Evolutionary conservation across 441 rosid genomes (phyloP).

Genomic region (Flueggea neowawraea): DNA sequence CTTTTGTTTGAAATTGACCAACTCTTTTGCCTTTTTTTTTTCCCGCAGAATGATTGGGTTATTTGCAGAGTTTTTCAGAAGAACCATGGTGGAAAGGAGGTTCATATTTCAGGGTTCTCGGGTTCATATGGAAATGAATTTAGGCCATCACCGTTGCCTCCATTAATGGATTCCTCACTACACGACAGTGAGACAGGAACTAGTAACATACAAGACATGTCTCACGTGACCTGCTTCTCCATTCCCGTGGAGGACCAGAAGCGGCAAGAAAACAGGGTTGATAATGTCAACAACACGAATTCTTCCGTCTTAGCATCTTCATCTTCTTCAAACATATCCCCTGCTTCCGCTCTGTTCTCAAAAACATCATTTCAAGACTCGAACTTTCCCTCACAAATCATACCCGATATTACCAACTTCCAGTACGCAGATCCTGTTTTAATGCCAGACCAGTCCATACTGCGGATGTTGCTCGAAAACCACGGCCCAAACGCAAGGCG

Average conservation of each 20-base stretch:
- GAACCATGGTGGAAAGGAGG: constrained; percentile 60
- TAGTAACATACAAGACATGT: constrained; percentile 6
- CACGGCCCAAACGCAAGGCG: constrained; percentile 30
- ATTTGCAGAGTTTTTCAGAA: constrained; percentile 77
- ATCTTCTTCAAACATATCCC: constrained; percentile 23
- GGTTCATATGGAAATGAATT: constrained; percentile 13
- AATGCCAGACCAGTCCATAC: constrained; percentile 38
- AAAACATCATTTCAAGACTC: constrained; percentile 20
- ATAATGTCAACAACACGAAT: constrained; percentile 16
- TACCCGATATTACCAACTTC: constrained; percentile 18
- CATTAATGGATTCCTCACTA: constrained; percentile 50
- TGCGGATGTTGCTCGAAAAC: constrained; percentile 45
- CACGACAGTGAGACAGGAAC: constrained; percentile 18
- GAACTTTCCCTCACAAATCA: constrained; percentile 15
- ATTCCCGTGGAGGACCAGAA: constrained; percentile 36
- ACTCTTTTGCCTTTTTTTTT: not conserved
- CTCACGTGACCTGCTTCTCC: constrained; percentile 97
- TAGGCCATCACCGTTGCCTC: constrained; percentile 52
- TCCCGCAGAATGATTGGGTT: constrained; percentile 85
- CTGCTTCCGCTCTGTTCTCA: constrained; percentile 22
- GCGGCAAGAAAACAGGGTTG: constrained; percentile 13
- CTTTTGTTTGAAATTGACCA: not conserved
- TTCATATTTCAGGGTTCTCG: constrained; percentile 44
- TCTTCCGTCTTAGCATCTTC: constrained; percentile 18
- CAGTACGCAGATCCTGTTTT: constrained; percentile 29